These are phyloP conservation scores for Stygiomarasmius scandens DNA, from an alignment of 1,284 basidiomycete genomes.

Conservation along the genomic window DNA sequence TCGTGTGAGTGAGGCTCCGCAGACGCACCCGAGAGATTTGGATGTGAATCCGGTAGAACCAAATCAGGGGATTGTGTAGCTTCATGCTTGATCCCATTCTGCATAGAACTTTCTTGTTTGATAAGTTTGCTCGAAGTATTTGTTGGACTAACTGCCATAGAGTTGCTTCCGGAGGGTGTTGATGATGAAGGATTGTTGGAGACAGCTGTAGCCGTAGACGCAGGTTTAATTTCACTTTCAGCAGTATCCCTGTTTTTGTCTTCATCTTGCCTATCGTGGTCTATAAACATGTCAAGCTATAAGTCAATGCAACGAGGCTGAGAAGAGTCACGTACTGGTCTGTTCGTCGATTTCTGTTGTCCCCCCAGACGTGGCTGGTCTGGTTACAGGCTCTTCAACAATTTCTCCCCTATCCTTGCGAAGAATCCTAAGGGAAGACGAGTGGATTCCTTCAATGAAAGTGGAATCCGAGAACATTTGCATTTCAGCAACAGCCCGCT, in stretches of 20 bases:
- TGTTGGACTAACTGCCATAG: not conserved
- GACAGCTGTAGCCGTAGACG: not conserved
- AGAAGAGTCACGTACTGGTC: not conserved
- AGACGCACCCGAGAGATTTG: not conserved
- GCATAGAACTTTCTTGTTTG: not conserved
- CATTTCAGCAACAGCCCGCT: slow-evolving; percentile 61
- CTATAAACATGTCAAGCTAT: not conserved
- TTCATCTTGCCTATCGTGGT: not conserved
- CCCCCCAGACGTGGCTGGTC: not conserved
- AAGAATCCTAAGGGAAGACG: slow-evolving; percentile 38
- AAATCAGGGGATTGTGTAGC: not conserved
- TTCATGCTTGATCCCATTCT: not conserved
- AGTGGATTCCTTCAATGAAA: slow-evolving; percentile 49
- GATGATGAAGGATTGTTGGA: not conserved
- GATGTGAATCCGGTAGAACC: not conserved
- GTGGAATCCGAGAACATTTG: slow-evolving; percentile 52
- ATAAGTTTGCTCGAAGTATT: not conserved
- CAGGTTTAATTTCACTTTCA: not conserved
- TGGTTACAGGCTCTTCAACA: not conserved
- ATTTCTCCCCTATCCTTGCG: slow-evolving; percentile 27
- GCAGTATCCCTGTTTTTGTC: not conserved
- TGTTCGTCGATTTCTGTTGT: not conserved
- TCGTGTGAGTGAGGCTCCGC: too few species aligned
- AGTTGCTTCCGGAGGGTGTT: not conserved
- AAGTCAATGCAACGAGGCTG: too few species aligned